phyloP scores from a whole-genome alignment of 2,329 filamentous ascomycete genomes.

The Hypoxylon sp. region DNA sequence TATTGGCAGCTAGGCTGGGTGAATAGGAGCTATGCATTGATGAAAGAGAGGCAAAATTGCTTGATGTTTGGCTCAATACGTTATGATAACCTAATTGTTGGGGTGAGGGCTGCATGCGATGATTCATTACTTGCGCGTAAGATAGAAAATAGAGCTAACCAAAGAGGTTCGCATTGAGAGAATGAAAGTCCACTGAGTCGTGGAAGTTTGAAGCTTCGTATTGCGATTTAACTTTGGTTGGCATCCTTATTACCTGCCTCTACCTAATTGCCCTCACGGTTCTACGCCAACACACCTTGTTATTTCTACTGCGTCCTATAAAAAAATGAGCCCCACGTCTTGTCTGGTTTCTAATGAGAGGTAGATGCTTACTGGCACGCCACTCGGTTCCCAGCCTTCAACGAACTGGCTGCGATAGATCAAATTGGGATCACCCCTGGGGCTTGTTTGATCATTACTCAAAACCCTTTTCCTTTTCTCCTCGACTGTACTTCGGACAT shows the following conservation, averaged over 20 bases:
- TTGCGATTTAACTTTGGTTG: no score
- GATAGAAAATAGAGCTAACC: no score
- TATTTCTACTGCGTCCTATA: slow-evolving; percentile 76
- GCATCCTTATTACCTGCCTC: not conserved
- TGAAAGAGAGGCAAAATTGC: not conserved
- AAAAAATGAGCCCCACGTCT: slow-evolving; percentile 44
- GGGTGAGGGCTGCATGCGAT: not conserved
- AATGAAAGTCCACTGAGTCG: no score
- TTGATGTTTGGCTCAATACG: not conserved
- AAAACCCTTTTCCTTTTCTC: slow-evolving; percentile 69
- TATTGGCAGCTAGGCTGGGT: no score
- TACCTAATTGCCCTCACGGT: slow-evolving; percentile 43
- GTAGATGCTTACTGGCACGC: slow-evolving; percentile 69
- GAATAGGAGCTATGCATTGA: not conserved
- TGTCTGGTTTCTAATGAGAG: no score
- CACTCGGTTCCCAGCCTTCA: slow-evolving; percentile 78
- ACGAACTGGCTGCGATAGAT: slow-evolving; percentile 75
- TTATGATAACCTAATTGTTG: not conserved
- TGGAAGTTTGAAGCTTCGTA: no score
- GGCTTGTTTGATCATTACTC: slow-evolving; percentile 50
- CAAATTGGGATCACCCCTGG: slow-evolving; percentile 73
- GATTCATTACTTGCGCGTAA: not conserved
- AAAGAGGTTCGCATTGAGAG: no score
- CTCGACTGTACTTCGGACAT: slow-evolving; percentile 75
- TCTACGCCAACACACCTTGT: slow-evolving; percentile 68